Evolutionary conservation across 192 early-diverging fungal species (phyloP), one percentile per base, ranked within the genome.

Genomic region (Coemansia sp.): DNA sequence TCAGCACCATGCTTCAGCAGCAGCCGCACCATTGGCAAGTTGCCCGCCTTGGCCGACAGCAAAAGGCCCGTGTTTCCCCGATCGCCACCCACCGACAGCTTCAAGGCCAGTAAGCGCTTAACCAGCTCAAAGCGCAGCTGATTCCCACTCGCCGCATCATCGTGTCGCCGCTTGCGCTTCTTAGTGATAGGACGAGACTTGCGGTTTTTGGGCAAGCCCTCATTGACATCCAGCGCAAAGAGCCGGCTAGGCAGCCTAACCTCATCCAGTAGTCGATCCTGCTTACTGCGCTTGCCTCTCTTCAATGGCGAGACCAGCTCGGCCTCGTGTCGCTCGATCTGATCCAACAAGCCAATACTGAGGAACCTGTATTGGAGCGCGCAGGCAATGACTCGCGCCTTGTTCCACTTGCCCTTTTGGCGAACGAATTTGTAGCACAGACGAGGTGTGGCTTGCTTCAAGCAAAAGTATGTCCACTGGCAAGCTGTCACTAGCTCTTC

Each of bases 401-500:
- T 73, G 39, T 42, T 42, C 76, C 76, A 79, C 11, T 26, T 38
- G 53, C 76, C 76, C 21, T 53, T 65, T 55, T 72, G 36, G 2
- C 76, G 64, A 0, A 64, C 77, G 62, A 79, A 74, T 41, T 66
- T 66, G 57, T 79, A 79, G 65, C 77, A 79, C 34, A 58, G 47
- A 0, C 77, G 64, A 4, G 77, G 60, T 3, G 77, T 71, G 8
- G 72, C 42, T 18, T 52, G 43, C 16, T 38, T 61, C 16, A 79
- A 59, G 42, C 72, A 74, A 34, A 59, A 47, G 37, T 79, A 79
- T 18, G 72, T 74, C 72, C 68, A 70, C 23, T 62, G 64, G 57
- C 59, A 68, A 7, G 63, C 65, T 12, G 50, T 59, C 42, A 73
- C 77, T 13, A 79, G 61, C 6, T 33, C 11, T 33, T 62, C 64